Evolutionary conservation across 805 yeast genomes (phyloP), one percentile per base, ranked within the genome.

Genomic region (Phaffomyces antillensis): DNA sequence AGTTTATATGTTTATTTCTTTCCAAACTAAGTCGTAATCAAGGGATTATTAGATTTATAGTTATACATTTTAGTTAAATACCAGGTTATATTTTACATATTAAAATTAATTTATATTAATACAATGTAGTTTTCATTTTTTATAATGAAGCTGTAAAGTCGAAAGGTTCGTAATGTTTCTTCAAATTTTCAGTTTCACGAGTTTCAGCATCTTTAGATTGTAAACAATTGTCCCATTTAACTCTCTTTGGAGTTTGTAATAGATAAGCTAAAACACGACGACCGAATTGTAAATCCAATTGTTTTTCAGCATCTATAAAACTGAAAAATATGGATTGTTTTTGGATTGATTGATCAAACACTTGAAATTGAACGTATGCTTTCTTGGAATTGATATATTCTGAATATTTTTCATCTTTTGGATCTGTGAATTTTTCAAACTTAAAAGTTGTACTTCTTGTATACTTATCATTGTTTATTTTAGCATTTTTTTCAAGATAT

Each of bases 271-370:
- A 55, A 1, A 85, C 89, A 55, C 88, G 73, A 59, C 97, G 70
- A 2, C 96, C 95, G 55, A 90, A 86, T 53, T 86, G 96, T 13
- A 87, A 63, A 60, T 90, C 96, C 9, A 88, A 64, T 12, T 71
- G 52, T 42, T 68, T 68, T 4, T 57, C 56, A 4, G 55, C 50
- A 1, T 66, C 66, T 2, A 55, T 35, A 10, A 39, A 47, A 28
- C 67, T 58, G 3, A 68, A 36, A 44, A 53, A 65, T 10, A 64
- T 56, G n/a, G 53, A 59, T 9, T 68, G 66, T 23, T 48, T 48
- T 4, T 52, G 40, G 11, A 60, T 54, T 0, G 68, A 56, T 42
- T 66, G 67, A 37, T 63, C 59, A 44, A 57, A 55, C 13, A 67
- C 52, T 42, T 66, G 56, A 60, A 65, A 59, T 50, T 48, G 59